Conservation (phyloP, 2,329 filamentous ascomycete species). For the Diaporthe vexans region DNA sequence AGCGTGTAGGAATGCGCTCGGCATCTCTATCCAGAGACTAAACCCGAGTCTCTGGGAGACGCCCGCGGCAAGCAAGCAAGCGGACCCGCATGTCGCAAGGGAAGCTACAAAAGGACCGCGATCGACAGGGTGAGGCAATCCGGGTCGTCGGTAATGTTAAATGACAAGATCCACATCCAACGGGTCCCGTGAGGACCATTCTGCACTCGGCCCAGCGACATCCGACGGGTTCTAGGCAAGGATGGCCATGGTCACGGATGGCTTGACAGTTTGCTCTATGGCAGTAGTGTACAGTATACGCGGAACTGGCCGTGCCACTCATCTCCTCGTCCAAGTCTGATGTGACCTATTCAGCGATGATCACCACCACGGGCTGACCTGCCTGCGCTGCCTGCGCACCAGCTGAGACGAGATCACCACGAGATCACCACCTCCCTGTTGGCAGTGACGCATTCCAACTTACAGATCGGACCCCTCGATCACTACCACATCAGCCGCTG, state of each 20-base stretch:
- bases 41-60: conserved; percentile 20
- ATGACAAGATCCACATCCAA: conserved; percentile 26
- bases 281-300: not conserved
- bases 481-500: not conserved
- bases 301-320: conserved; percentile 13
- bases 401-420: conserved; percentile 29
- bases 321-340: conserved; percentile 23
- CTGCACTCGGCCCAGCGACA: conserved; percentile 21
- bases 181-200: conserved; percentile 20
- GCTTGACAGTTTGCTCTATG: not conserved
- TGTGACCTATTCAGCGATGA: conserved; percentile 1
- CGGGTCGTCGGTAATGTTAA: conserved; percentile 23
- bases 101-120: conserved; percentile 24
- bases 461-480: conserved; percentile 16
- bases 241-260: not conserved
- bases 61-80: not conserved
- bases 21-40: not conserved
- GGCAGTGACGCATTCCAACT: conserved; percentile 1
- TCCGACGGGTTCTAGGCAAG: not conserved
- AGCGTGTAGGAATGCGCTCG: not conserved
- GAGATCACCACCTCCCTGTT: conserved; percentile 19
- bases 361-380: not conserved
- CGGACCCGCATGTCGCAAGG: conserved; percentile 8
- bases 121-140: conserved; percentile 34
- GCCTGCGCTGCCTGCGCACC: not conserved